Evolutionary conservation across 371 early-diverging fungal genomes (phyloP), one percentile per base, ranked within the genome.

Genomic region (Lichtheimia ramosa): DNA sequence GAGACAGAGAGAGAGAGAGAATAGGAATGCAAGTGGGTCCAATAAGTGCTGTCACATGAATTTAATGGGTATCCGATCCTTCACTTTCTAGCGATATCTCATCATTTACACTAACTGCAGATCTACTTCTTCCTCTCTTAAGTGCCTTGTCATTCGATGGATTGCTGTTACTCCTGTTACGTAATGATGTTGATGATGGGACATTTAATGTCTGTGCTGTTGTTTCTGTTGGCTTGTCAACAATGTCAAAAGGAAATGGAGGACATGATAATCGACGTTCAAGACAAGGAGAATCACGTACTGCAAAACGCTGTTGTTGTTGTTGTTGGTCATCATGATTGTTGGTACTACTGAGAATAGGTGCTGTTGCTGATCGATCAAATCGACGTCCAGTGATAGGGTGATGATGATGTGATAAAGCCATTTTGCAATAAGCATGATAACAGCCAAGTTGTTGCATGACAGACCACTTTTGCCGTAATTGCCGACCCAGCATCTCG

Each of bases 371-470:
- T 24, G 63, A 56, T 15, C 63, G 56, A 51, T 50, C 53, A 3
- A 43, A 41, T 52, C 46, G 21, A 21, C 41, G 46, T 12, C 46
- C 46, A 46, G 46, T 18, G 16, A 46, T 46, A 46, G 46, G 46
- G n/a, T n/a, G n/a, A n/a, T n/a, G n/a, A n/a, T n/a, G n/a, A 46
- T n/a, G 21, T 14, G n/a, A 5, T 4, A 62, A 43, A 10, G 49
- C 55, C 13, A 28, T 43, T 42, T 89, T 84, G 18, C 90, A 55
- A 54, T 83, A 85, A 34, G 88, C 88, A 14, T 83, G 71, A 68
- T 89, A 92, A 59, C 92, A 92, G 24, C 81, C 80, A 14, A 88
- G 59, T 21, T 83, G 73, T 43, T 86, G 88, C 48, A 88, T 68
- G 28, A 80, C 74, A 23, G 89, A 61, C 39, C 85, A 81, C 34